Evolutionary conservation across 75 land plant species (phyloP), one percentile per base, ranked within the genome.

Genomic region (Pinus tabuliformis): DNA sequence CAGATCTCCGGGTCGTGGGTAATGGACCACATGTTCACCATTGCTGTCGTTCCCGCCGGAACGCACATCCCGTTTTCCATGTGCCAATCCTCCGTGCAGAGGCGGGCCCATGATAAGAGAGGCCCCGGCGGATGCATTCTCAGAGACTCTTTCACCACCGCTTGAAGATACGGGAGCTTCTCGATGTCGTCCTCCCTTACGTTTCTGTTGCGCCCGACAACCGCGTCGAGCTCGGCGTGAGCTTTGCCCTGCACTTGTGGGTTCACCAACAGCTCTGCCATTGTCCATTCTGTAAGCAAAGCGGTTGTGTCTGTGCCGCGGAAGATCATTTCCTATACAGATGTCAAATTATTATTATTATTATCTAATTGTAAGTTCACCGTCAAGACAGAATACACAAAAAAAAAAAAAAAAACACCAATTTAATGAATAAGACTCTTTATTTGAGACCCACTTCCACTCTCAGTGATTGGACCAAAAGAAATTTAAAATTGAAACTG

Each of bases 11-110:
- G 77, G 77, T 94, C 95, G 36, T 90, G 97, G 3, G 97, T 89
- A 30, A 91, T 88, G 12, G 91, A 84, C 89, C 89, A 93, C 96
- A 93, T 93, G 89, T 93, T 93, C 61, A 94, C 97, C 97, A 94
- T 94, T 15, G 94, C 94, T 0, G 91, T 94, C 17, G 97, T 94
- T 24, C 94, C 94, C 13, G 88, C 85, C 0, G 97, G 94, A 15
- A 94, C 54, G 45, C 56, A 57, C 71, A 79, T 77, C 0, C 78
- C 79, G 1, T 72, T 79, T 54, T 79, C 90, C 3, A 94, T 81
- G 6, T 82, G 80, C 57, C 83, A 82, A 65, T 94, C 90, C 20
- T 85, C 84, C 56, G 82, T 86, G 39, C 91, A 81, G 21, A 94
- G 90, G 13, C 97, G 86, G 13, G 97, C 94, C 97, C 97, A 94